Conservation (phyloP, 805 yeast species). For the Candida silvatica region DNA sequence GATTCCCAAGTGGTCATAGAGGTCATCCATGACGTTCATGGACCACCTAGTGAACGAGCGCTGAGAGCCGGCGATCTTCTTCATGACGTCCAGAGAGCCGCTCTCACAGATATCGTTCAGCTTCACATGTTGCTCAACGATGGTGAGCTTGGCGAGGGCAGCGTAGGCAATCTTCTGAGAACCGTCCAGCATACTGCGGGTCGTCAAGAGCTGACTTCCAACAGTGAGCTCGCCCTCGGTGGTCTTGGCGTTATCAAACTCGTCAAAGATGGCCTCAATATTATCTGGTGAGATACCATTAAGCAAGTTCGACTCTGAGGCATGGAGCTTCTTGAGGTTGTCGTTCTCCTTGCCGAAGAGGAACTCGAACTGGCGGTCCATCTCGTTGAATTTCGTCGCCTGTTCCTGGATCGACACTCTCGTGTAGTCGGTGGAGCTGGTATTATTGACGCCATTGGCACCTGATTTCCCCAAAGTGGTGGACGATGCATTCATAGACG, state of each 20-base stretch:
- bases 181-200: conserved; percentile 73
- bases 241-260: conserved; percentile 3
- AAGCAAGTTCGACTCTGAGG: conserved; percentile 9
- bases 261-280: conserved; percentile 9
- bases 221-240: conserved; percentile 35
- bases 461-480: neutral
- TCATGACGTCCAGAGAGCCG: conserved; percentile 44
- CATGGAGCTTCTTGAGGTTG: conserved; percentile 23
- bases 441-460: conserved; percentile 34
- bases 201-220: conserved; percentile 63
- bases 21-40: conserved; percentile 53
- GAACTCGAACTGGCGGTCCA: conserved; percentile 45
- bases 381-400: conserved; percentile 53
- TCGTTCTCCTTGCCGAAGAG: conserved; percentile 31
- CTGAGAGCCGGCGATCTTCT: conserved; percentile 56
- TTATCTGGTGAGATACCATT: conserved; percentile 18
- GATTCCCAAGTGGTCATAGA: conserved; percentile 78
- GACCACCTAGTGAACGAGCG: conserved; percentile 84
- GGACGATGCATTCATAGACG: neutral
- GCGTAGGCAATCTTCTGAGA: conserved; percentile 87
- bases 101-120: conserved; percentile 53
- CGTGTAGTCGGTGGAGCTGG: conserved; percentile 74
- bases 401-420: conserved; percentile 84
- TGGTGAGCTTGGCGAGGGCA: conserved; percentile 69
- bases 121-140: conserved; percentile 76